Evolutionary conservation across 495 filamentous ascomycete species (phyloP).

Genomic region (Pseudoneurospora amorphoporcata): DNA sequence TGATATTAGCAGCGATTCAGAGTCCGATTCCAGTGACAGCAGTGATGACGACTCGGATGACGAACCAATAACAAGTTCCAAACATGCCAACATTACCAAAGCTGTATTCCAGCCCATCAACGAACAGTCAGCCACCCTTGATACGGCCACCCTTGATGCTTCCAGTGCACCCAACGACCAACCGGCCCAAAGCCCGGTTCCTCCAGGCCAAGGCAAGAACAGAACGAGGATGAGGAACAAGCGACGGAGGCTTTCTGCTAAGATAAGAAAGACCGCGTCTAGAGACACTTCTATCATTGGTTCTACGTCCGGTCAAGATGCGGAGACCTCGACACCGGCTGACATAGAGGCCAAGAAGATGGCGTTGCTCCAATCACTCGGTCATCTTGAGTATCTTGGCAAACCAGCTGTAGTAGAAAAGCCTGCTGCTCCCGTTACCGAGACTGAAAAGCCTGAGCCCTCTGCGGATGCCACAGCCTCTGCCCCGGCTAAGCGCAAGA

Average conservation of each 20-base stretch:
- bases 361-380: slow-evolving; percentile 4
- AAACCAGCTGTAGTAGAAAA: background rate
- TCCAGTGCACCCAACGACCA: background rate
- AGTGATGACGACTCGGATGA: slow-evolving; percentile 19
- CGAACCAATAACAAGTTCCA: background rate
- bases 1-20: background rate
- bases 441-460: background rate
- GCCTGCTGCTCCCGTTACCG: background rate
- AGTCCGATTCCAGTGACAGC: slow-evolving; percentile 4
- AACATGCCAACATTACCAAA: background rate
- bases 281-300: background rate
- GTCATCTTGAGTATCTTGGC: background rate
- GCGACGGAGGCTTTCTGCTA: slow-evolving; percentile 22
- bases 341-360: slow-evolving; percentile 6
- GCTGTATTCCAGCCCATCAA: background rate
- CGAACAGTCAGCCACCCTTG: background rate
- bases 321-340: background rate
- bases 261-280: slow-evolving; percentile 13
- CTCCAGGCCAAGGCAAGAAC: slow-evolving; percentile 24
- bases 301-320: background rate
- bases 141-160: background rate
- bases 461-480: background rate
- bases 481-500: slow-evolving; percentile 7
- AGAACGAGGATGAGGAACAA: slow-evolving; percentile 33
- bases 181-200: slow-evolving; percentile 15